phyloP scores from a whole-genome alignment of 2,329 filamentous ascomycete species.

The Phaeoacremonium minimum region DNA sequence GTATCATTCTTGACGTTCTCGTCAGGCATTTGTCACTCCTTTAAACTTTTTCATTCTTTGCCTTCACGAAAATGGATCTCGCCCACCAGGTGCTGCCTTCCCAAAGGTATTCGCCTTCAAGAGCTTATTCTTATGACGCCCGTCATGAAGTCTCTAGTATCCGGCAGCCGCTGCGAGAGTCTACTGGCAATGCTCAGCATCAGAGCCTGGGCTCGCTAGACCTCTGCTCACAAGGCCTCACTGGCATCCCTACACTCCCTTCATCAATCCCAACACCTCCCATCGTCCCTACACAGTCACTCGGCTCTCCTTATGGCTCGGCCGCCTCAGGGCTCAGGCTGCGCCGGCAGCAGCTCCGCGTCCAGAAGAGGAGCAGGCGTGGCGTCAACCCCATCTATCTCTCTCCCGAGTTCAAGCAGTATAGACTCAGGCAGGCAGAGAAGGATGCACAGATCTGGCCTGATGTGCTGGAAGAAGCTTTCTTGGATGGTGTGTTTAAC shows the following conservation, averaged over 20 bases:
- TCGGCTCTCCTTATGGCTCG: slow-evolving; percentile 42
- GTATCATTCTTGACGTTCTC: slow-evolving; percentile 17
- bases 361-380: slow-evolving; percentile 25
- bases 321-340: slow-evolving; percentile 15
- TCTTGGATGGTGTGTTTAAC: slow-evolving; percentile 62
- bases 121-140: slow-evolving; percentile 40
- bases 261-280: slow-evolving; percentile 34
- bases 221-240: slow-evolving; percentile 5
- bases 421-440: slow-evolving; percentile 60
- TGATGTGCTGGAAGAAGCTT: slow-evolving; percentile 59
- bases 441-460: slow-evolving; percentile 61
- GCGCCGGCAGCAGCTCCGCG: slow-evolving; percentile 22
- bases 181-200: slow-evolving; percentile 47
- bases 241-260: slow-evolving; percentile 16
- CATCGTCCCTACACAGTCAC: slow-evolving; percentile 45
- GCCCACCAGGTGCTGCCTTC: slow-evolving; percentile 43
- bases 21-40: slow-evolving; percentile 1
- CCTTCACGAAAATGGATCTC: slow-evolving; percentile 28
- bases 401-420: slow-evolving; percentile 60
- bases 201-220: slow-evolving; percentile 26
- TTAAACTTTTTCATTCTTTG: too few species aligned
- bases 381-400: slow-evolving; percentile 56
- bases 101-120: slow-evolving; percentile 42
- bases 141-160: slow-evolving; percentile 27
- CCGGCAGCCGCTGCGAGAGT: slow-evolving; percentile 46